phyloP scores from a whole-genome alignment of 352 stramenopile species.

The Globisporangium viniferum region DNA sequence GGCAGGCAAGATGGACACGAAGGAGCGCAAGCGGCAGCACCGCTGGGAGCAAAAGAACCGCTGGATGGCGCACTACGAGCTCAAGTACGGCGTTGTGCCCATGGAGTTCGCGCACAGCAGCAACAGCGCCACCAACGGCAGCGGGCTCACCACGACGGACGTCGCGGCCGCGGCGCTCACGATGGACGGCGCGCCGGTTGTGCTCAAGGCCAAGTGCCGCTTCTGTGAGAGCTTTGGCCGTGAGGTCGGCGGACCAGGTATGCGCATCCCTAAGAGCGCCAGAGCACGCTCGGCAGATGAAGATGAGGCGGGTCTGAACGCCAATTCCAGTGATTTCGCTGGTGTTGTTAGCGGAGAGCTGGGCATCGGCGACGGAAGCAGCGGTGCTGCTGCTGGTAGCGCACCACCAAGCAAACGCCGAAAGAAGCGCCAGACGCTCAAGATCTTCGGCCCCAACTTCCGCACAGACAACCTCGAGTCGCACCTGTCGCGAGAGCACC shows the following conservation, averaged over 20 bases:
- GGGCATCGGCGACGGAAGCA: neutral
- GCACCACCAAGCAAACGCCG: slow-evolving; percentile 28
- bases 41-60: slow-evolving; percentile 66
- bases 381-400: neutral
- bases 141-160: slow-evolving; percentile 1
- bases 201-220: slow-evolving; percentile 53
- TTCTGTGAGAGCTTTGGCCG: slow-evolving; percentile 59
- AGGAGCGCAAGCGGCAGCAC: slow-evolving; percentile 54
- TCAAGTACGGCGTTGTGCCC: slow-evolving; percentile 57
- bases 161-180: slow-evolving; percentile 6
- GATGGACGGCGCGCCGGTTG: slow-evolving; percentile 21
- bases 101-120: slow-evolving; percentile 31
- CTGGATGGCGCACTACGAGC: slow-evolving; percentile 59
- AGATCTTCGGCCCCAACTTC: slow-evolving; percentile 57
- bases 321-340: slow-evolving; percentile 17
- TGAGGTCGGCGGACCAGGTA: slow-evolving; percentile 15
- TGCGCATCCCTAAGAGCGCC: neutral
- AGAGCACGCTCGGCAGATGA: neutral
- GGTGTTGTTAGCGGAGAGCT: neutral
- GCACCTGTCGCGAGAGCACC: slow-evolving; percentile 47
- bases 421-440: slow-evolving; percentile 61
- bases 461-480: slow-evolving; percentile 58
- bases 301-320: slow-evolving; percentile 4
- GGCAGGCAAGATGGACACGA: slow-evolving; percentile 11
- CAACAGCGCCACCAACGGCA: slow-evolving; percentile 7